Percentiles rank a stretch among this genome's conserved stretches.
These are phyloP conservation scores for Brettanomyces sp. DNA, from an alignment of 805 yeast species.

Conservation along the genomic window DNA sequence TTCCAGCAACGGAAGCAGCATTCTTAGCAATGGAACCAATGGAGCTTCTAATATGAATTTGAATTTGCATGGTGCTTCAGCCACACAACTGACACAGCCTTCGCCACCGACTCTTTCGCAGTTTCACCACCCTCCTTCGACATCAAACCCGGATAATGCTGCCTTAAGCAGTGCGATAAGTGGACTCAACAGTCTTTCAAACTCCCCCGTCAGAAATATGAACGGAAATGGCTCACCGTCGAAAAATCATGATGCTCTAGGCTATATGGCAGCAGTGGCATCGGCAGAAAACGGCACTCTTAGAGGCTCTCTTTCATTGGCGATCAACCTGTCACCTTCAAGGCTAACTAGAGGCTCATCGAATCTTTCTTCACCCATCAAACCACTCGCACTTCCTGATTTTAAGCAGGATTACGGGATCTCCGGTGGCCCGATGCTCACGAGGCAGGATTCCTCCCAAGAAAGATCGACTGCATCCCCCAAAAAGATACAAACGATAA, in stretches of 20 bases:
- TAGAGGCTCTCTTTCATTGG: slow-evolving; percentile 3
- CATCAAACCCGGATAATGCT: too few relatives aligned
- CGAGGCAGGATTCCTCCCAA: slow-evolving; percentile 7
- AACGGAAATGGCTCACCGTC: background rate
- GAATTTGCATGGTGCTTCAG: too few relatives aligned
- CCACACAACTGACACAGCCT: too few relatives aligned
- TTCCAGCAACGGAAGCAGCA: too few relatives aligned
- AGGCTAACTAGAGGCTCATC: slow-evolving; percentile 1
- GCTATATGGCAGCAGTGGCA: slow-evolving; percentile 19
- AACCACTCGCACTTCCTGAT: slow-evolving; percentile 12
- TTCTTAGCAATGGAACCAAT: too few relatives aligned
- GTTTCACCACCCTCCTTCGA: too few relatives aligned
- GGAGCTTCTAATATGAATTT: too few relatives aligned
- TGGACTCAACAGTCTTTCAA: background rate
- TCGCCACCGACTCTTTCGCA: too few relatives aligned
- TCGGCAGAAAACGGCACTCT: slow-evolving; percentile 6
- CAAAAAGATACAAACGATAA: background rate
- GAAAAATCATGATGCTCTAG: slow-evolving; percentile 13
- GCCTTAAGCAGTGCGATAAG: too few relatives aligned
- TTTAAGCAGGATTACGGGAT: slow-evolving; percentile 4
- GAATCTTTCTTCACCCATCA: slow-evolving; percentile 8
- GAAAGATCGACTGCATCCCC: slow-evolving; percentile 8
- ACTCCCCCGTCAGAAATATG: background rate
- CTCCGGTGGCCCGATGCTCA: slow-evolving; percentile 4
- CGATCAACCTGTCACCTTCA: background rate